phyloP scores from a whole-genome alignment of 164 flowering plant genomes.

The Sedum album region DNA sequence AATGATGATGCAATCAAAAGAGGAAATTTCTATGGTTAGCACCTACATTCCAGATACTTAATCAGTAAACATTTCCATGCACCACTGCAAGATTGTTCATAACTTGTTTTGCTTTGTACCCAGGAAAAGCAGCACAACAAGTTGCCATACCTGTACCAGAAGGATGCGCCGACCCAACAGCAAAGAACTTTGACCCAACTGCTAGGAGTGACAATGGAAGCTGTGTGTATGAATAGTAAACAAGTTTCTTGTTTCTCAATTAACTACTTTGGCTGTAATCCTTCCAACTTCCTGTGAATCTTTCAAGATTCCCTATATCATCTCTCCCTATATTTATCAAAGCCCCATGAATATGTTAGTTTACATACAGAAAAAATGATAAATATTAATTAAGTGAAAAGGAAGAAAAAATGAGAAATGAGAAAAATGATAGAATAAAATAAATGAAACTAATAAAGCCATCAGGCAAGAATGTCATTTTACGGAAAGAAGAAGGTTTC shows the following conservation, averaged over 20 bases:
- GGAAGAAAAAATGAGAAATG: too few species aligned
- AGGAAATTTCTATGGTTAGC: constrained; percentile 10
- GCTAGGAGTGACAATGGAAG: constrained; percentile 7
- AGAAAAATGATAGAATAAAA: not conserved
- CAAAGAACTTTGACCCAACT: constrained; percentile 8
- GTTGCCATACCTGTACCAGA: constrained; percentile 7
- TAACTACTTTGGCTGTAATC: not conserved
- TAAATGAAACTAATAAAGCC: too few species aligned
- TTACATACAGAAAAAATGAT: not conserved
- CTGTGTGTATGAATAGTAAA: constrained; percentile 7
- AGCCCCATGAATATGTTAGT: not conserved
- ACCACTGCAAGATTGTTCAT: not conserved
- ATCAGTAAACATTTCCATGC: not conserved
- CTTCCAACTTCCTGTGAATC: not conserved
- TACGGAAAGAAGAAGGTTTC: not conserved
- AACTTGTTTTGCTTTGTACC: not conserved
- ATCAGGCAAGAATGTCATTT: not conserved
- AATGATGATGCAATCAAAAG: constrained; percentile 21
- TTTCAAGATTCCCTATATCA: not conserved
- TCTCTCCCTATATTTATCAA: not conserved
- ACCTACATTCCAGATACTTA: not conserved
- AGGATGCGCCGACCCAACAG: constrained; percentile 11
- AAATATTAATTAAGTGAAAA: not conserved
- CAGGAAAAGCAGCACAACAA: constrained; percentile 12
- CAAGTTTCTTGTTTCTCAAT: not conserved